Conservation (phyloP, 1,139 yeast genomes). For the Debaryomyces sp. region DNA sequence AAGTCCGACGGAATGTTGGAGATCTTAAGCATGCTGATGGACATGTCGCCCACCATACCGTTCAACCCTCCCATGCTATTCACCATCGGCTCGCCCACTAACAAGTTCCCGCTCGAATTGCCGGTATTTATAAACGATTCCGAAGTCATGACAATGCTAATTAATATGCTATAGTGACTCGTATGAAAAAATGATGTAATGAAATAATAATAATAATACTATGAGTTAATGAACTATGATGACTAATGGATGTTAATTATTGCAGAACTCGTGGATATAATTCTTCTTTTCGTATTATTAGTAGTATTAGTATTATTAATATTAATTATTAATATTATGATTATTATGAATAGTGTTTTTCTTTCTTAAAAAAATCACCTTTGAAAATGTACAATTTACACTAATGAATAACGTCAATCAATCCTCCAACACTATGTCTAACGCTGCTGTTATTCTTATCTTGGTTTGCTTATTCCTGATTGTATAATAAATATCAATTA, state of each 20-base stretch:
- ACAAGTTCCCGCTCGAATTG: constrained; percentile 2
- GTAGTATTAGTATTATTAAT: not conserved
- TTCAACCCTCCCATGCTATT: constrained; percentile 2
- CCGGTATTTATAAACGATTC: constrained; percentile 8
- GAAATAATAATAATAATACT: not conserved
- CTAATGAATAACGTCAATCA: constrained; percentile 2
- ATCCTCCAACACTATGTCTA: constrained; percentile 3
- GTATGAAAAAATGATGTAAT: not conserved
- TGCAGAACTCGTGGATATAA: not conserved
- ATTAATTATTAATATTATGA: not conserved
- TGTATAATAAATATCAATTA: not conserved
- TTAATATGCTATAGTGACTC: constrained; percentile 1
- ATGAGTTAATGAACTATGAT: constrained; percentile 1
- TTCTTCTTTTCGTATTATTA: not conserved
- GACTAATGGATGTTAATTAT: not conserved
- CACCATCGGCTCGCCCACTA: constrained; percentile 3
- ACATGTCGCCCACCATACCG: constrained; percentile 1
- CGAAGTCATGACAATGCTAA: constrained; percentile 9
- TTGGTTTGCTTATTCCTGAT: constrained; percentile 1
- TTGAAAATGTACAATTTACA: constrained; percentile 2
- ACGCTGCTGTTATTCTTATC: not conserved
- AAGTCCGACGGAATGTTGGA: constrained; percentile 74
- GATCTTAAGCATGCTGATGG: constrained; percentile 35
- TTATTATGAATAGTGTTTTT: not conserved
- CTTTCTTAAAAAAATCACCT: not conserved